Percentiles rank a stretch among this genome's conserved stretches.
phyloP scores from a whole-genome alignment of 1,284 basidiomycete genomes.

The Moesziomyces sp. region DNA sequence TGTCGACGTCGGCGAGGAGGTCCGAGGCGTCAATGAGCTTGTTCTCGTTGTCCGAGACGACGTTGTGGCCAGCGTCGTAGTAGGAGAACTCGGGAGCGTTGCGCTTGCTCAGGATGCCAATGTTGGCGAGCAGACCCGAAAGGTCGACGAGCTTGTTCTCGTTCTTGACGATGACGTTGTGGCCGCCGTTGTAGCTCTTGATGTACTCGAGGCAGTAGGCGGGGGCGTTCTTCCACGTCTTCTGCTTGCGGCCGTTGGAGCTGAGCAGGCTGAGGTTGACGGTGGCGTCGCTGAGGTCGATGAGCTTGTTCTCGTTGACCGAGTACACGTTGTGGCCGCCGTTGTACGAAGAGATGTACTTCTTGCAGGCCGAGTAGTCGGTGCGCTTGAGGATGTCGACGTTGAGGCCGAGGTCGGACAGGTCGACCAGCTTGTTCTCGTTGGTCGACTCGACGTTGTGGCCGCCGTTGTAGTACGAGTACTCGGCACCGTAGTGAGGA shows the following conservation, averaged over 20 bases:
- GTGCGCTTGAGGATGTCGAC: constrained; percentile 43
- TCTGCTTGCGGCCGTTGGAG: constrained; percentile 27
- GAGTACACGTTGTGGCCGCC: constrained; percentile 51
- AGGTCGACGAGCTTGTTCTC: constrained; percentile 51
- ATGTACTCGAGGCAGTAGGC: constrained; percentile 46
- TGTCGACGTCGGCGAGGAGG: constrained; percentile 17
- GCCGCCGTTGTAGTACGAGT: constrained; percentile 37
- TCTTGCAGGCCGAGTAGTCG: constrained; percentile 36
- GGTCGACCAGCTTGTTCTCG: constrained; percentile 46
- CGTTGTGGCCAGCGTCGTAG: constrained; percentile 37
- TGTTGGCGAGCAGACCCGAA: constrained; percentile 19
- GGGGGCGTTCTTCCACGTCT: constrained; percentile 27
- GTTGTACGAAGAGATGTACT: constrained; percentile 51
- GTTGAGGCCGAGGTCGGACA: constrained; percentile 19
- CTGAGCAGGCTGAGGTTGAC: constrained; percentile 40
- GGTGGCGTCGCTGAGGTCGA: constrained; percentile 40
- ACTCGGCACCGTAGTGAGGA: constrained; percentile 24
- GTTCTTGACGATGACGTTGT: constrained; percentile 46
- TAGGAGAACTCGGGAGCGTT: constrained; percentile 22
- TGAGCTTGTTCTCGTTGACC: constrained; percentile 52
- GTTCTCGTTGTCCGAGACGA: constrained; percentile 33
- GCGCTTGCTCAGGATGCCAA: constrained; percentile 31
- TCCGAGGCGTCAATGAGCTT: constrained; percentile 25
- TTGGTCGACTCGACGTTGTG: constrained; percentile 37
- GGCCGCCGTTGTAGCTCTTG: constrained; percentile 48